Conservation (phyloP, 345 rosid genomes). For the Streptanthus diversifolius region DNA sequence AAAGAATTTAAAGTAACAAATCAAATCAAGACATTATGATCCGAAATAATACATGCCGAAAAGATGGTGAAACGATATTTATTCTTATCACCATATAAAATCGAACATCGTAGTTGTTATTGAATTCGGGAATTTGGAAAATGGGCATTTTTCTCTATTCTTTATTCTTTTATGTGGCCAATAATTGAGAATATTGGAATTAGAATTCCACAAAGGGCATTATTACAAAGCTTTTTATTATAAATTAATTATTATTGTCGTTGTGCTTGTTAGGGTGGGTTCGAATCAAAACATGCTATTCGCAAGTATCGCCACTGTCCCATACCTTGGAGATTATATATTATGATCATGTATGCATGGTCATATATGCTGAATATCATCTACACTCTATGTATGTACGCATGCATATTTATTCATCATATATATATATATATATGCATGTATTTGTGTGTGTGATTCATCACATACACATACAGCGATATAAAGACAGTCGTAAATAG, state of each 20-base stretch:
- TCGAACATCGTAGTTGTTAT: conserved; percentile 8
- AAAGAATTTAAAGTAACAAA: conserved; percentile 8
- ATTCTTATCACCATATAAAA: conserved; percentile 16
- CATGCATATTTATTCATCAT: background rate
- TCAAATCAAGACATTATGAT: conserved; percentile 26
- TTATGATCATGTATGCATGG: background rate
- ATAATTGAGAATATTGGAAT: conserved; percentile 37
- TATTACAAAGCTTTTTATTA: conserved; percentile 9
- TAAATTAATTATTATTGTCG: background rate
- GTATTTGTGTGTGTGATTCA: background rate
- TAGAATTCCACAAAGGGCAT: conserved; percentile 29
- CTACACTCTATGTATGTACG: background rate
- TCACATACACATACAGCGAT: background rate
- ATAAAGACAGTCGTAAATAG: background rate
- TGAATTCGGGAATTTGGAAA: conserved; percentile 18
- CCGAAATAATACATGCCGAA: conserved; percentile 6
- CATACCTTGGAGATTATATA: conserved; percentile 22
- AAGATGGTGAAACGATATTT: conserved; percentile 13
- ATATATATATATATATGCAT: background rate
- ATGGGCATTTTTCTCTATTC: conserved; percentile 23
- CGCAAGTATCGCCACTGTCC: conserved; percentile 11
- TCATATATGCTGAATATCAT: background rate
- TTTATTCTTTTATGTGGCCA: conserved; percentile 28
- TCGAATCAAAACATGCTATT: conserved; percentile 28
- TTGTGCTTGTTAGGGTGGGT: conserved; percentile 20